These are phyloP conservation scores for Aspergillus cristatus DNA, from an alignment of 495 filamentous ascomycete genomes.

Conservation along the genomic window DNA sequence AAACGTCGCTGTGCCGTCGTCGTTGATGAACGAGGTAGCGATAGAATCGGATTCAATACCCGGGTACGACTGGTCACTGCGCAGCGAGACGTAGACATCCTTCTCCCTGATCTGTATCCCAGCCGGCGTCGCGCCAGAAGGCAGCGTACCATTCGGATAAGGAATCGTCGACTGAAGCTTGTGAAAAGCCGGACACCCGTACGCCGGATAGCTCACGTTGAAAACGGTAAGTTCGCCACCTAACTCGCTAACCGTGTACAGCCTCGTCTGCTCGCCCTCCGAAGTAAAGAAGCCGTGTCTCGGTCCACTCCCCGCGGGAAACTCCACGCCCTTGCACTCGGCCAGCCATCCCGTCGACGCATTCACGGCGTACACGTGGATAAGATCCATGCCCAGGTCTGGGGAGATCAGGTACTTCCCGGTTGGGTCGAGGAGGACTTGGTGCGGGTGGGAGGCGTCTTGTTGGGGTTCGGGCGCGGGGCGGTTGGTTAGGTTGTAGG, in stretches of 20 bases:
- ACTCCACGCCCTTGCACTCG: conserved; percentile 17
- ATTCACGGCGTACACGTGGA: conserved; percentile 54
- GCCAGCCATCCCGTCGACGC: conserved; percentile 21
- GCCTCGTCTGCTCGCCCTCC: conserved; percentile 19
- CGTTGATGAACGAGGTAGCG: conserved; percentile 21
- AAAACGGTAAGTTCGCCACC: conserved; percentile 49
- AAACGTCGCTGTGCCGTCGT: conserved; percentile 41
- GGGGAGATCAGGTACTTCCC: conserved; percentile 54
- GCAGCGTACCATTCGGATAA: conserved; percentile 19
- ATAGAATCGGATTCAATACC: conserved; percentile 29
- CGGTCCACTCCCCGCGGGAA: conserved; percentile 50
- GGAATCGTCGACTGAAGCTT: conserved; percentile 24
- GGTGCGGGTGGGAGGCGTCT: conserved; percentile 60
- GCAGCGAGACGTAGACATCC: conserved; percentile 34
- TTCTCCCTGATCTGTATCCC: conserved; percentile 23
- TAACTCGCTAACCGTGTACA: conserved; percentile 60
- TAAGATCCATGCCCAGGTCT: conserved; percentile 63
- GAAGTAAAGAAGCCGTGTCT: conserved; percentile 56
- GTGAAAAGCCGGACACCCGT: conserved; percentile 32
- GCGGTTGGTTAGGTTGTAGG: conserved; percentile 39
- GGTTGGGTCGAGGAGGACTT: conserved; percentile 61
- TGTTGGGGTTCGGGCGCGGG: conserved; percentile 50
- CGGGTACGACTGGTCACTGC: conserved; percentile 28
- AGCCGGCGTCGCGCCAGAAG: conserved; percentile 23
- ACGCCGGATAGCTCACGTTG: conserved; percentile 42